Conservation (phyloP, 768 basidiomycete genomes). For the Sutorius australiensis region DNA sequence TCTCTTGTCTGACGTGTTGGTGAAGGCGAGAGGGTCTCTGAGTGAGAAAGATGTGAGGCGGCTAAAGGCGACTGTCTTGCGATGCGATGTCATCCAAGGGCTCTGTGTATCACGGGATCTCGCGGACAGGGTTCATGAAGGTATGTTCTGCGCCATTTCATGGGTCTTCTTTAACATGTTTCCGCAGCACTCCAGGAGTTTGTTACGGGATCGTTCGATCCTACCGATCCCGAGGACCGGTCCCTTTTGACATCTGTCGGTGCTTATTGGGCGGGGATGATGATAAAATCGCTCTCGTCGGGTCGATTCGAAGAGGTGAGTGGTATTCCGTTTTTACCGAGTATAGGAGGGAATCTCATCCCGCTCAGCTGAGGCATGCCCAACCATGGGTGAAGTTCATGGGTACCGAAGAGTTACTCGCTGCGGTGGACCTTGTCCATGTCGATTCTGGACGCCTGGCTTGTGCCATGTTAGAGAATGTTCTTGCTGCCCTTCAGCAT, state of each 20-base stretch:
- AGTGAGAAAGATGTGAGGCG: constrained; percentile 26
- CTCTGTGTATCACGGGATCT: constrained; percentile 33
- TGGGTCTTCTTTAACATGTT: not conserved
- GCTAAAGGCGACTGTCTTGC: constrained; percentile 44
- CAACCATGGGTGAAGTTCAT: constrained; percentile 56
- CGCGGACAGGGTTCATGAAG: constrained; percentile 30
- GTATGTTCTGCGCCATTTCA: constrained; percentile 18
- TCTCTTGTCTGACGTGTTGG: constrained; percentile 39
- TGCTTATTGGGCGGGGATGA: constrained; percentile 38
- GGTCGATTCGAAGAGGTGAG: constrained; percentile 12
- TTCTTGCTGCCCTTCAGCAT: constrained; percentile 34
- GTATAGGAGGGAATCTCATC: not conserved
- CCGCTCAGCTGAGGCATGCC: constrained; percentile 9
- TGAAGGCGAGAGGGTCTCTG: constrained; percentile 26
- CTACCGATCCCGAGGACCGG: constrained; percentile 35
- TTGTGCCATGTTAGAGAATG: constrained; percentile 31
- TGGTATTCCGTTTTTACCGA: not conserved
- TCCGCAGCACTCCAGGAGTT: constrained; percentile 40
- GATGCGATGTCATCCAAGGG: constrained; percentile 29
- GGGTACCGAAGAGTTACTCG: constrained; percentile 37
- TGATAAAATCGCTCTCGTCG: constrained; percentile 14
- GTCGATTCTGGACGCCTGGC: constrained; percentile 4
- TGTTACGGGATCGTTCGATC: constrained; percentile 38
- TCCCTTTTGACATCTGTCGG: constrained; percentile 39
- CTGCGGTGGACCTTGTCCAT: constrained; percentile 41